A percentile compares a stretch with the other conserved stretches of the same genome.
phyloP scores from a whole-genome alignment of 2,329 filamentous ascomycete genomes.

The Phialophora chinensis region DNA sequence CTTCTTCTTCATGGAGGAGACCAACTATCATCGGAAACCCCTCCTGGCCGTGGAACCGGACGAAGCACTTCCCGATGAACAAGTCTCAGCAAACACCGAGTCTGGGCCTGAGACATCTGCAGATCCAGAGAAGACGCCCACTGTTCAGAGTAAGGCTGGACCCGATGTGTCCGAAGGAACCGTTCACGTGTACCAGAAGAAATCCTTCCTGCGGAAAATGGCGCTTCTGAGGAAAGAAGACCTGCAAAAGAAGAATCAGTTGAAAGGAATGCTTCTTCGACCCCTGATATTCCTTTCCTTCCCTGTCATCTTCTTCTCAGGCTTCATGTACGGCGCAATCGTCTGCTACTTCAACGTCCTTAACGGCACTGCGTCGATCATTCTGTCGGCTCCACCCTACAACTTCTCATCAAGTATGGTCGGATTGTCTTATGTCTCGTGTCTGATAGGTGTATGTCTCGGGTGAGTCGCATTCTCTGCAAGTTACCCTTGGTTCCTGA shows the following conservation, averaged over 20 bases:
- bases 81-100: no score
- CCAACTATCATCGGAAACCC: slow-evolving; percentile 27
- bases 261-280: slow-evolving; percentile 29
- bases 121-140: not conserved
- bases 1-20: slow-evolving; percentile 23
- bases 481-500: not conserved
- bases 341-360: slow-evolving; percentile 53
- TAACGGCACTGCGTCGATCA: slow-evolving; percentile 49
- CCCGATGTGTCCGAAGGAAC: no score
- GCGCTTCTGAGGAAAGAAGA: slow-evolving; percentile 22
- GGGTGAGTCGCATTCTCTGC: slow-evolving; percentile 3
- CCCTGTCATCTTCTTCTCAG: slow-evolving; percentile 48
- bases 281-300: slow-evolving; percentile 41
- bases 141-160: not conserved
- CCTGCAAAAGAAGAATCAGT: slow-evolving; percentile 17
- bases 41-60: not conserved
- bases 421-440: slow-evolving; percentile 47
- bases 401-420: slow-evolving; percentile 48
- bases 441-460: slow-evolving; percentile 29
- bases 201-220: slow-evolving; percentile 29
- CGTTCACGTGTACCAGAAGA: slow-evolving; percentile 9
- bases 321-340: slow-evolving; percentile 49
- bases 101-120: not conserved
- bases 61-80: no score
- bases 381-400: slow-evolving; percentile 46